phyloP scores from a whole-genome alignment of 2,329 filamentous ascomycete species.

The Neobulgaria alba region DNA sequence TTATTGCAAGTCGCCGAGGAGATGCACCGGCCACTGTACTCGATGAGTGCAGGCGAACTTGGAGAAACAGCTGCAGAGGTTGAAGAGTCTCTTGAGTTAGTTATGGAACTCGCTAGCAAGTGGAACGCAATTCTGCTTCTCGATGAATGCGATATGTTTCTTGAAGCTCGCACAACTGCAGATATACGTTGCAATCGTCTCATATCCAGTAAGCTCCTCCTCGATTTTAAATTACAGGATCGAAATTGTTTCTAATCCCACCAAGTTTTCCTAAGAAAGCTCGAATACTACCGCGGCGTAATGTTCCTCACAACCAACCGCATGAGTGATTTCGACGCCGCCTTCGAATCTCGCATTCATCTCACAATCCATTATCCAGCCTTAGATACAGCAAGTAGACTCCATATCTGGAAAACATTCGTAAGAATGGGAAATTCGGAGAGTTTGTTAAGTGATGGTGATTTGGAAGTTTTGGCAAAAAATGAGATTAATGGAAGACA shows the following conservation, averaged over 20 bases:
- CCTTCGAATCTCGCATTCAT: slow-evolving; percentile 30
- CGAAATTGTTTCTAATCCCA: background rate
- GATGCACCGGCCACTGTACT: slow-evolving; percentile 28
- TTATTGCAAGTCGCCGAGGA: slow-evolving; percentile 23
- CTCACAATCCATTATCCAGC: slow-evolving; percentile 23
- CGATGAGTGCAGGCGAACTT: slow-evolving; percentile 20
- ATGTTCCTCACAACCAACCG: slow-evolving; percentile 35
- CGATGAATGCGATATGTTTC: slow-evolving; percentile 60
- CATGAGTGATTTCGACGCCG: slow-evolving; percentile 30
- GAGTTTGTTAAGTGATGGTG: background rate
- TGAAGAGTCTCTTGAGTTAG: slow-evolving; percentile 52
- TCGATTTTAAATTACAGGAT: too few relatives aligned
- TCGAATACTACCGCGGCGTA: slow-evolving; percentile 35
- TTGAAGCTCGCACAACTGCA: slow-evolving; percentile 21
- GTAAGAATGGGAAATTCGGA: background rate
- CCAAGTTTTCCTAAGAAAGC: slow-evolving; percentile 29
- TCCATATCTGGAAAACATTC: background rate
- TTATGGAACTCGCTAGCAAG: slow-evolving; percentile 62
- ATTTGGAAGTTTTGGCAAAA: background rate
- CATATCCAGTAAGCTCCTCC: slow-evolving; percentile 17
- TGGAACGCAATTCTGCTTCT: slow-evolving; percentile 66
- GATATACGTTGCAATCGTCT: slow-evolving; percentile 33
- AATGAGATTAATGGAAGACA: slow-evolving; percentile 25
- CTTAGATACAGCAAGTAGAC: background rate
- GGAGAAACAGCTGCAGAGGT: slow-evolving; percentile 7